phyloP scores from a whole-genome alignment of 306 rosid genomes.

The Castanea mollissima region DNA sequence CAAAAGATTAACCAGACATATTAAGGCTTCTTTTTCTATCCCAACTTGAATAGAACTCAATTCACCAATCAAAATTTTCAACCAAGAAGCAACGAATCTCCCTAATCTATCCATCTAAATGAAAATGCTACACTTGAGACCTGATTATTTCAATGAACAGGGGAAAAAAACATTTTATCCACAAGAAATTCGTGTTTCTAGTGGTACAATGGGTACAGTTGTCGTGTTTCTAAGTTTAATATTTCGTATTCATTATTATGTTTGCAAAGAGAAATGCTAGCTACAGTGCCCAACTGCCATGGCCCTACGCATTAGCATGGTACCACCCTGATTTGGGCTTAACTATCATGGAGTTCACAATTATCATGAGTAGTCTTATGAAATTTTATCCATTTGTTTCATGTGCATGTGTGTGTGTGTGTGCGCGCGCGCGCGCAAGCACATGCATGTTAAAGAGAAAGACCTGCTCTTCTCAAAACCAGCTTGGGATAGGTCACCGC shows the following conservation, averaged over 20 bases:
- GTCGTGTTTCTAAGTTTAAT: neutral
- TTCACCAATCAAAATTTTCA: neutral
- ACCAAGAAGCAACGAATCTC: neutral
- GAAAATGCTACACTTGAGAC: neutral
- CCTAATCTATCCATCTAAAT: neutral
- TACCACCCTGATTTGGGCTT: neutral
- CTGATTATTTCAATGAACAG: neutral
- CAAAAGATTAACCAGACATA: constrained; percentile 11
- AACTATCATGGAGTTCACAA: neutral
- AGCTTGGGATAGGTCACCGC: constrained; percentile 75
- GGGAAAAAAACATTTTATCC: neutral
- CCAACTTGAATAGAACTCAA: neutral
- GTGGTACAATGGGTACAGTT: neutral
- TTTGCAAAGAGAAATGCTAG: neutral
- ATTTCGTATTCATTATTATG: neutral
- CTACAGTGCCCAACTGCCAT: neutral
- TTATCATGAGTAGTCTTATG: neutral
- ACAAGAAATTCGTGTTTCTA: neutral
- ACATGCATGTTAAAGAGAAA: neutral
- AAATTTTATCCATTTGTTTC: neutral
- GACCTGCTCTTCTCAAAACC: constrained; percentile 87
- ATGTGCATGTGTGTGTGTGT: neutral
- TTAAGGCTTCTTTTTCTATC: neutral
- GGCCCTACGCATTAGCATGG: neutral
- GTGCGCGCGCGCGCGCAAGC: neutral